Evolutionary conservation across 2,329 filamentous ascomycete genomes (phyloP), one percentile per base, ranked within the genome.

Genomic region (Xylariaceae sp.): DNA sequence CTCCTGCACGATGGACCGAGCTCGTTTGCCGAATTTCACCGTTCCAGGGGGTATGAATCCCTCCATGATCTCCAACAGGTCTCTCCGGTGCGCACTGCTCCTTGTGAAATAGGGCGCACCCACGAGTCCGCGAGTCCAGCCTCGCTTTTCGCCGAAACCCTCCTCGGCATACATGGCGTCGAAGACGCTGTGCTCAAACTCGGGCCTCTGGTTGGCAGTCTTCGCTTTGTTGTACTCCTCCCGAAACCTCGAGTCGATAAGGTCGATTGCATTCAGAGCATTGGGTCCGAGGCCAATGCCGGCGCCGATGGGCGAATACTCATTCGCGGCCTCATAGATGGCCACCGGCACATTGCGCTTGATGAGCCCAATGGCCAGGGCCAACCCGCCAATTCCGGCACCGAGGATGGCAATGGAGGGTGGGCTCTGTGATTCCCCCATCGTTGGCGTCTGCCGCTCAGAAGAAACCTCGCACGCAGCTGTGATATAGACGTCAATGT

Each of bases 51-150:
- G 51, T 14, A 57, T 52, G 32, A 54, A 46, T 31, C 47, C 51
- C 23, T 49, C 45, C 60, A 68, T 61, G 25, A 64, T 61, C 18
- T 65, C 58, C 8, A 68, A 45, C 29, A 68, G 41, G 32, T 58
- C 58, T 32, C 54, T 61, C 22, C 64, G 49, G 39, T 67, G 63
- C 5, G 61, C 63, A 22, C 58, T 59, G 31, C 56, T 61, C 12
- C 60, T 49, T 17, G 53, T 56, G 37, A 59, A 65, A 27, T 56
- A 55, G 16, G 47, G 43, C 13, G 57, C 54, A 4, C 60, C 59
- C 31, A 60, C 54, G 9, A 52, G 49, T 7, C 54, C 59, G 2
- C 58, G 54, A 15, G 45, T 55, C 56, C 59, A 63, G 10, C 51
- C 49, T 24, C 57, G 47, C 27, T 50, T 52, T 27, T 54, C 48